Base-by-base conservation (phyloP, 768 basidiomycete genomes). In the Russula sp. region DNA sequence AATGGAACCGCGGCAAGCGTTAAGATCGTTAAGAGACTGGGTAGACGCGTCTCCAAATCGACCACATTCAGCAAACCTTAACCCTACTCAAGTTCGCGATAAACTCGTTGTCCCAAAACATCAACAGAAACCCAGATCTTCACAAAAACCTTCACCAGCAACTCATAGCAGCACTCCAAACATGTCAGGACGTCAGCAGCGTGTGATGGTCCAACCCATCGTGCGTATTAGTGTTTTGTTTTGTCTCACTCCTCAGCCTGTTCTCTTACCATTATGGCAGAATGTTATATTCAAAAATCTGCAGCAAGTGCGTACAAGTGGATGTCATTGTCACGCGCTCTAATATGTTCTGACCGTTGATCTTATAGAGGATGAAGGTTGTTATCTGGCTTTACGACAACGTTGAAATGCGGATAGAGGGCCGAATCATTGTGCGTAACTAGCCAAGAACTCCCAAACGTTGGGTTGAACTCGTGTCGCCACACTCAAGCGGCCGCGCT, bases 141-240 rank as follows among this genome's bases (percentile, higher is more conserved):
- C 45, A 42, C 45, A 5, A 47, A 58, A 3, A 34, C 22, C n/a
- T 35, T 34, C 52, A 48, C 32, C 36, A 20, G 11, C 43, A 48
- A 32, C 36, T 18, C 14, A 11, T 35, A 35, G 10, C 16, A 49
- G 20, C 35, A 68, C 29, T 60, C 61, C 60, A 76, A 85, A 70
- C 73, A 98, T 98, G 94, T 93, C 90, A 38, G 85, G 84, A 69
- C 88, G 93, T 70, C 91, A 93, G 73, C 89, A 93, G 72, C 90
- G 93, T 72, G 95, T 98, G 81, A 93, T 98, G 93, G 96, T 98
- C 64, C 96, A 98, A 77, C 94, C 94, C 85, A 97, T 97, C 86
- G 95, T 96, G 75, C 69, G 91, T 78, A 5, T 43, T 41, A 51
- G 3, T 20, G 22, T 58, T 38, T 43, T n/a, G 11, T 38, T 48